Conservation (phyloP, 495 filamentous ascomycete genomes). For the Sordaria brevicollis region DNA sequence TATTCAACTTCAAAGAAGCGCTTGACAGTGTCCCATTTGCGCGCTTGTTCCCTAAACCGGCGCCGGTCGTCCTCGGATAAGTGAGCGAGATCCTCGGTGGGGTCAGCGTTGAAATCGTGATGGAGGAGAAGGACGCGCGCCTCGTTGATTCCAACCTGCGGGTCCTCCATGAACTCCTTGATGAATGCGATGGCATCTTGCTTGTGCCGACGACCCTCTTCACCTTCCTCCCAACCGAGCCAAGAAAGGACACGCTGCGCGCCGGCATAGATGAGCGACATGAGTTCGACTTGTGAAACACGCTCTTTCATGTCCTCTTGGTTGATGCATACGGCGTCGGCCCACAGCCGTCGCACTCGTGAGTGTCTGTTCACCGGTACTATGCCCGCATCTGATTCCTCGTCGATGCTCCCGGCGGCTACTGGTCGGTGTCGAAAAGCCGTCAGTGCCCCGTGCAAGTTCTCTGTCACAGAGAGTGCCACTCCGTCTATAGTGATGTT, state of each 20-base stretch:
- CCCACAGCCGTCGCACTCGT: conserved; percentile 17
- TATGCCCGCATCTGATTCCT: background rate
- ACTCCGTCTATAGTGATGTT: conserved; percentile 10
- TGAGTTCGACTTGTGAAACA: conserved; percentile 23
- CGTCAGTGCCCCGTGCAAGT: conserved; percentile 8
- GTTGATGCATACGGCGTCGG: conserved; percentile 29
- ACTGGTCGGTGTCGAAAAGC: conserved; percentile 4
- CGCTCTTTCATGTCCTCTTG: conserved; percentile 24
- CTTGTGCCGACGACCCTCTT: conserved; percentile 2
- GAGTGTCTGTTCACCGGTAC: background rate
- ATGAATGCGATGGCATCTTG: conserved; percentile 8
- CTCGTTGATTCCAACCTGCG: background rate
- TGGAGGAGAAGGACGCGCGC: conserved; percentile 9
- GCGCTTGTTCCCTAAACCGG: conserved; percentile 4
- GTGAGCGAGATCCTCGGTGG: background rate
- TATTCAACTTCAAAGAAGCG: conserved; percentile 9
- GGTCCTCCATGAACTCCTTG: conserved; percentile 8
- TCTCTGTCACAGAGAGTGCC: conserved; percentile 12
- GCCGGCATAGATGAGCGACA: conserved; percentile 22
- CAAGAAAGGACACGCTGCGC: conserved; percentile 15
- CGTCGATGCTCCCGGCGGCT: background rate
- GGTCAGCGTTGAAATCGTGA: background rate
- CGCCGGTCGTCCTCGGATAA: conserved; percentile 3
- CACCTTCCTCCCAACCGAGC: conserved; percentile 15
- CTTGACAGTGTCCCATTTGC: conserved; percentile 8